phyloP scores from a whole-genome alignment of 768 basidiomycete species.

The Plicaturopsis crispa region DNA sequence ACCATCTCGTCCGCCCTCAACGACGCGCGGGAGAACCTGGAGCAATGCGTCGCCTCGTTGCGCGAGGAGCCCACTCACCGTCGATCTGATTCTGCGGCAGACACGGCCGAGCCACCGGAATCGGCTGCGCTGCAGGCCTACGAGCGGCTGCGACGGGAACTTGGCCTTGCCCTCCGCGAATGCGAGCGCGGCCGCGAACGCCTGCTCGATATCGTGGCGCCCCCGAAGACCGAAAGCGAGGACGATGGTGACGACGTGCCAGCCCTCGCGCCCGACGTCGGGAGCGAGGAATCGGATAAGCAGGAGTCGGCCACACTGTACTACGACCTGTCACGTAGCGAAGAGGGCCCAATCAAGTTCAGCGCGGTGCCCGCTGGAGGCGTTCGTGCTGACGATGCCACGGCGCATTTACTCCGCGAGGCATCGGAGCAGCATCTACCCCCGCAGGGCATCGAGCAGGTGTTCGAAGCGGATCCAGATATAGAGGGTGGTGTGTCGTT shows the following conservation, averaged over 20 bases:
- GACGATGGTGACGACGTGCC: conserved; percentile 10
- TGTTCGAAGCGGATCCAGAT: conserved; percentile 67
- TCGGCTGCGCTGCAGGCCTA: conserved; percentile 60
- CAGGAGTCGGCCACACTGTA: conserved; percentile 30
- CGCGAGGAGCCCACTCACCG: conserved; percentile 28
- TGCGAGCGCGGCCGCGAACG: conserved; percentile 74
- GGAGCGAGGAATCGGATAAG: conserved; percentile 47
- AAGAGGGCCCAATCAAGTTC: too few relatives aligned
- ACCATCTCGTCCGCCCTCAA: conserved; percentile 60
- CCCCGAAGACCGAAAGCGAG: conserved; percentile 19
- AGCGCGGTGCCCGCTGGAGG: too few relatives aligned
- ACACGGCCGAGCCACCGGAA: conserved; percentile 15
- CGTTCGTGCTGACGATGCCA: conserved; percentile 30
- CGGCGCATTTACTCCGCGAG: conserved; percentile 43
- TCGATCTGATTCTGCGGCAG: conserved; percentile 13
- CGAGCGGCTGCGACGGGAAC: conserved; percentile 66
- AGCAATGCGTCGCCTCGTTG: conserved; percentile 52
- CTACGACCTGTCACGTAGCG: conserved; percentile 11
- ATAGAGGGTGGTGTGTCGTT: conserved; percentile 26
- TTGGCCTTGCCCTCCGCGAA: conserved; percentile 72
- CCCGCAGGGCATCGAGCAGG: conserved; percentile 67
- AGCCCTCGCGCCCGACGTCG: conserved; percentile 28
- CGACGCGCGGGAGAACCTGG: conserved; percentile 63
- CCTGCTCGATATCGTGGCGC: conserved; percentile 50
- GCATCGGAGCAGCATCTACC: conserved; percentile 50